Evolutionary conservation across 2,329 filamentous ascomycete genomes (phyloP), one percentile per base, ranked within the genome.

Genomic region (Ascochyta fabae): DNA sequence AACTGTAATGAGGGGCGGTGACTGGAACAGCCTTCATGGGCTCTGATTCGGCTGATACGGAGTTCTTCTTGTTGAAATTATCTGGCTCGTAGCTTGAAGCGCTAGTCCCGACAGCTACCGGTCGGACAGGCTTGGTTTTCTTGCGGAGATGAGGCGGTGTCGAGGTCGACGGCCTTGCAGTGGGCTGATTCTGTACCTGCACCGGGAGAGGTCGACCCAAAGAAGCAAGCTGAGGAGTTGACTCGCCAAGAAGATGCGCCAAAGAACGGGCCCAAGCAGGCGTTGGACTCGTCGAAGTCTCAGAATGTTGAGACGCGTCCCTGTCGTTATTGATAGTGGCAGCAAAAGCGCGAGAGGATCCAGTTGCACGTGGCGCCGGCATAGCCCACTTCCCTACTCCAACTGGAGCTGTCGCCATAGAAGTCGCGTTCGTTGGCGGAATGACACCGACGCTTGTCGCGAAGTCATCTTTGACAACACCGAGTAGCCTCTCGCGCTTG

Each of bases 61-160:
- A 29, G 8, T 29, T 29, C 8, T 9, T 29, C 27, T 29, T 29
- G 27, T 29, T 31, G 29, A 31, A 13, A 12, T 12, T 31, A 31
- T 12, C 29, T 31, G 13, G 12, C 29, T 31, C 12, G 29, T 15
- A 12, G 12, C 13, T 9, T 13, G 22, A 13, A 13, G 5, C 7
- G 22, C 36, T 2, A 24, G 10, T 15, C 12, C 24, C 8, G 19
- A 12, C 12, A 12, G 22, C 10, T 22, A 19, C 6, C 19, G 10
- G 12, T 15, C 36, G 13, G 3, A 6, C 13, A 31, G 16, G 26
- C 16, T 3, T 16, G 8, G 5, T 10, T 3, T 41, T 7, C 19
- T 34, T 47, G 22, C 53, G 36, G 2, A 48, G 47, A 19, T 56
- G 47, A 4, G 53, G 43, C 2, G 48, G 41, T 19, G 1, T 47